Percentiles rank a stretch among this genome's conserved stretches.
Conservation (phyloP, 2,329 filamentous ascomycete genomes). For the Hypoxylon sp. region DNA sequence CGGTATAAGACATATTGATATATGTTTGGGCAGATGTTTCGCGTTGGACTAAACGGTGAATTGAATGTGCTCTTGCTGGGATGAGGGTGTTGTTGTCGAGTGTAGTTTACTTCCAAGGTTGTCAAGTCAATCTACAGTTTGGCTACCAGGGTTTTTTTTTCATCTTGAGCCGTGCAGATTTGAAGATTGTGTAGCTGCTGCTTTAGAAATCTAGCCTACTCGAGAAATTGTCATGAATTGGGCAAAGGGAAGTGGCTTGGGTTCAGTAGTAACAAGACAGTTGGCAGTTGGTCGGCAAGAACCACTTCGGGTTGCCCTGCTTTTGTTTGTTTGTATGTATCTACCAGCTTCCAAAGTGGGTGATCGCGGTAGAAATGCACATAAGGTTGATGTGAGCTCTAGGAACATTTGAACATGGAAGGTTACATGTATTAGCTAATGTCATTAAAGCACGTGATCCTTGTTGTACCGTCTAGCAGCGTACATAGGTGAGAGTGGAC, state of each 20-base stretch:
- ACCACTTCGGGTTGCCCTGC: slow-evolving; percentile 22
- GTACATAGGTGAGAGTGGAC: slow-evolving; percentile 3
- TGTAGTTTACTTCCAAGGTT: slow-evolving; percentile 11
- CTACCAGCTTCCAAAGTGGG: slow-evolving; percentile 15
- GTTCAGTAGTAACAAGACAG: slow-evolving; percentile 16
- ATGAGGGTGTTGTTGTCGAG: slow-evolving; percentile 13
- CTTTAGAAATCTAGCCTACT: slow-evolving; percentile 35
- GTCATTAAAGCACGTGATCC: slow-evolving; percentile 31
- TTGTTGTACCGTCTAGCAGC: no score
- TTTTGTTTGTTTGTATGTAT: slow-evolving; percentile 35
- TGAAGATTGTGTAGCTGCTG: slow-evolving; percentile 10
- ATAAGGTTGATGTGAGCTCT: slow-evolving; percentile 12
- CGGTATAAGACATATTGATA: slow-evolving; percentile 86
- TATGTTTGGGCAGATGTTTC: background rate
- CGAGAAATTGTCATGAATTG: slow-evolving; percentile 24
- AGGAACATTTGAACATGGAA: background rate
- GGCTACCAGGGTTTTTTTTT: slow-evolving; percentile 25
- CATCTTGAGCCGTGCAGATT: slow-evolving; percentile 32
- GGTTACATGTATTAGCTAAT: slow-evolving; percentile 1
- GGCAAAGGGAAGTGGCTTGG: slow-evolving; percentile 12
- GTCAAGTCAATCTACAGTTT: slow-evolving; percentile 41
- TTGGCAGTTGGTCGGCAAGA: slow-evolving; percentile 9
- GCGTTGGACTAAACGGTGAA: slow-evolving; percentile 9
- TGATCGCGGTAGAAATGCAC: slow-evolving; percentile 27
- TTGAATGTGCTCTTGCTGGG: slow-evolving; percentile 13